Percentiles rank a stretch among this genome's conserved stretches.
These are phyloP conservation scores for Rhizophagus clarus DNA, from an alignment of 192 early-diverging fungal species.

Conservation along the genomic window DNA sequence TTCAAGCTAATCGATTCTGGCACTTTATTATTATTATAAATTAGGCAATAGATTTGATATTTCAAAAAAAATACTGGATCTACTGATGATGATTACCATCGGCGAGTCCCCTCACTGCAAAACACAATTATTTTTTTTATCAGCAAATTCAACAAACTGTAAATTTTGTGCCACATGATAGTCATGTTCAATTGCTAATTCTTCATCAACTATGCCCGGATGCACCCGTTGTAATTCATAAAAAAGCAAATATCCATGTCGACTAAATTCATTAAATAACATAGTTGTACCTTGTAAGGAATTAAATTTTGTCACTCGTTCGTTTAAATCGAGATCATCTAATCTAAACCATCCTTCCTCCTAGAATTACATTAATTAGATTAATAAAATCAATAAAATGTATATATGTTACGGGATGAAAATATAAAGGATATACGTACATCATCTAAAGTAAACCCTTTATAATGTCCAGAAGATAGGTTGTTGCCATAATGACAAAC, in stretches of 20 bases:
- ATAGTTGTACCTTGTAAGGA: conserved; percentile 35
- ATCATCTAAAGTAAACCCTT: conserved; percentile 47
- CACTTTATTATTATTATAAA: no score
- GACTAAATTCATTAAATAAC: conserved; percentile 49
- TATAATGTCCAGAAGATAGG: conserved; percentile 54
- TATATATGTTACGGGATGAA: neutral
- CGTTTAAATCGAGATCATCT: conserved; percentile 61
- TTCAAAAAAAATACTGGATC: no score
- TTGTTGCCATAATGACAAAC: conserved; percentile 59
- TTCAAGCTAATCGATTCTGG: no score
- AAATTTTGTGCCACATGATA: conserved; percentile 27
- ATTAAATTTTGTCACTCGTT: conserved; percentile 45
- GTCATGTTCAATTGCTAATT: conserved; percentile 23
- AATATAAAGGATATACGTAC: conserved; percentile 16
- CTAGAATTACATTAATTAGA: conserved; percentile 28
- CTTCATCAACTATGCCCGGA: conserved; percentile 5
- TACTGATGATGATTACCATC: no score
- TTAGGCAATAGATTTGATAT: no score
- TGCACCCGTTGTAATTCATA: conserved; percentile 55
- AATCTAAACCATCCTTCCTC: conserved; percentile 51
- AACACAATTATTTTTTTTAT: conserved; percentile 8
- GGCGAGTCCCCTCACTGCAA: neutral
- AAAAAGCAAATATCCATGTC: conserved; percentile 65
- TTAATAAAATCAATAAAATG: conserved; percentile 31
- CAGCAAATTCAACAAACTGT: conserved; percentile 23